A percentile compares a stretch with the other conserved stretches of the same genome.
Evolutionary conservation across 2,329 filamentous ascomycete species (phyloP).

Genomic region (Hypocreales sp.): DNA sequence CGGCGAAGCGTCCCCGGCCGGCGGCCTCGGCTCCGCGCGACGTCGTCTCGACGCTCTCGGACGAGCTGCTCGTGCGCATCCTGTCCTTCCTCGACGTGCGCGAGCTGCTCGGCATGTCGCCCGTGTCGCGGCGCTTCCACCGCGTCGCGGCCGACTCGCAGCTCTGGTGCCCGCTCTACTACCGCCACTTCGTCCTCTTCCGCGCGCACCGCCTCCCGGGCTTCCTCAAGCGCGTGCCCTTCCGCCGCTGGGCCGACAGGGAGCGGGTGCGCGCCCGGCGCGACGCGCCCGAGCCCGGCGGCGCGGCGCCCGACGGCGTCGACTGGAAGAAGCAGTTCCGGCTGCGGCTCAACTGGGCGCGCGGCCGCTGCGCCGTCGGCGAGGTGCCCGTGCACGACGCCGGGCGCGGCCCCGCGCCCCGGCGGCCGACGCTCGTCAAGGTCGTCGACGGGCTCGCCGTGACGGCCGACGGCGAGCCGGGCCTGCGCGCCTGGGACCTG

Average conservation of each 20-base stretch:
- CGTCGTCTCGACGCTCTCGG: slow-evolving; percentile 62
- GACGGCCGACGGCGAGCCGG: slow-evolving; percentile 53
- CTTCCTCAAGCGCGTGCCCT: slow-evolving; percentile 24
- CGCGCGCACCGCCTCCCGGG: slow-evolving; percentile 63
- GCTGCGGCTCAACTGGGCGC: slow-evolving; percentile 80
- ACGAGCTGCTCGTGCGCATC: slow-evolving; percentile 77
- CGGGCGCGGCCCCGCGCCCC: slow-evolving; percentile 15
- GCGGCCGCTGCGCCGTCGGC: slow-evolving; percentile 63
- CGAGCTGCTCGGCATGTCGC: slow-evolving; percentile 45
- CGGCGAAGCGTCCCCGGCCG: too few species aligned
- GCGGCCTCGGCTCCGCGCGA: too few species aligned
- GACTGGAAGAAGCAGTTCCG: slow-evolving; percentile 87
- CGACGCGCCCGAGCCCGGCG: too few species aligned
- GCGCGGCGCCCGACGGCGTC: slow-evolving; percentile 14
- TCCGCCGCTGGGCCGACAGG: slow-evolving; percentile 7
- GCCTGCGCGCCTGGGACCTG: slow-evolving; percentile 66
- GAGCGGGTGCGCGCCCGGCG: too few species aligned
- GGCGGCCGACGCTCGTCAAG: slow-evolving; percentile 53
- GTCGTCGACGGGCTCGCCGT: slow-evolving; percentile 64
- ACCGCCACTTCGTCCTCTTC: slow-evolving; percentile 71
- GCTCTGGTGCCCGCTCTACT: slow-evolving; percentile 84
- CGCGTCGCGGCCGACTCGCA: slow-evolving; percentile 66
- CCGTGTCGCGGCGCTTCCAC: slow-evolving; percentile 62
- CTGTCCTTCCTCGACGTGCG: slow-evolving; percentile 59
- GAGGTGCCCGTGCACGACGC: slow-evolving; percentile 47